Conservation (phyloP, 768 basidiomycete genomes). For the Trametes punicea region DNA sequence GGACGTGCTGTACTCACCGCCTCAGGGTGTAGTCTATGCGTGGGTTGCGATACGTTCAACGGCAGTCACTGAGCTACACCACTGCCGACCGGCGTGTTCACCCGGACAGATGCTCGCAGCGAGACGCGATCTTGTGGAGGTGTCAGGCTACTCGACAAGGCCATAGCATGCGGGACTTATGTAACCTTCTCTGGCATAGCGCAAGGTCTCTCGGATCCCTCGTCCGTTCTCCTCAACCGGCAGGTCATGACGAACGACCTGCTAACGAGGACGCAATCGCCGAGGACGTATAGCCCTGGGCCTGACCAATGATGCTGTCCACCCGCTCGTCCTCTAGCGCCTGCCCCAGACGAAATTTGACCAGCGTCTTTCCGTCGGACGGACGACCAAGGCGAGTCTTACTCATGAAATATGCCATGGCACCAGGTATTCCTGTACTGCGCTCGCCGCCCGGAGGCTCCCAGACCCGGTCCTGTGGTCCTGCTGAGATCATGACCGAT, state of each 20-base stretch:
- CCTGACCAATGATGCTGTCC: constrained; percentile 15
- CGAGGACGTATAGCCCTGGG: constrained; percentile 12
- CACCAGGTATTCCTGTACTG: constrained; percentile 3
- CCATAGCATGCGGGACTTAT: not conserved
- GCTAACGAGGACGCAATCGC: not conserved
- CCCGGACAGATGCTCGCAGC: constrained; percentile 7
- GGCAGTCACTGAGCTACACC: not conserved
- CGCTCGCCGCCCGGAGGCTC: constrained; percentile 8
- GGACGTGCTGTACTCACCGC: not conserved
- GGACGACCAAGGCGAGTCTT: constrained; percentile 7
- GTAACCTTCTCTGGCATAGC: constrained; percentile 12
- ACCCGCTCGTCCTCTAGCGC: constrained; percentile 4
- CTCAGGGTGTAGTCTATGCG: not conserved
- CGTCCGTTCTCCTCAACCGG: not conserved
- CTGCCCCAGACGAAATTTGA: constrained; percentile 4
- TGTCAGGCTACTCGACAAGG: not conserved
- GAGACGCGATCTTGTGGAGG: constrained; percentile 13
- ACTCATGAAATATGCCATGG: constrained; percentile 10
- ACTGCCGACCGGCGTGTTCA: not conserved
- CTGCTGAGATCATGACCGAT: constrained; percentile 15
- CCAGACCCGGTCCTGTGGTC: constrained; percentile 6
- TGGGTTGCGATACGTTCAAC: not conserved
- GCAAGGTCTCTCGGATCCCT: not conserved
- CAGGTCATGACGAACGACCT: not conserved
- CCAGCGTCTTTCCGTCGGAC: constrained; percentile 4